phyloP scores from a whole-genome alignment of 2,329 filamentous ascomycete species.

The Trichoderma oligosporum region DNA sequence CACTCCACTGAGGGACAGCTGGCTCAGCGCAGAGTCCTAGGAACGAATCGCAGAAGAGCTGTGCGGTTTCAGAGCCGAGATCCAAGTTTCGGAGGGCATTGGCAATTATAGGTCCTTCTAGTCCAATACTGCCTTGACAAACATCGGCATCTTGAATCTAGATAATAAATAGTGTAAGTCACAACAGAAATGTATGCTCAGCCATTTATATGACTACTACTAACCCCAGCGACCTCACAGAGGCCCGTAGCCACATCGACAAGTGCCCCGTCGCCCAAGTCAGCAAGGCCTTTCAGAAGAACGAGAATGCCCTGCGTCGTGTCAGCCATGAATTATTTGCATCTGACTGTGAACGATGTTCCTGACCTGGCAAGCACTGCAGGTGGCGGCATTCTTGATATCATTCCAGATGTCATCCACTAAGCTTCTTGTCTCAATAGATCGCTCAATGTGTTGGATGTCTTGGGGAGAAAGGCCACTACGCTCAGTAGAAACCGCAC shows the following conservation, averaged over 20 bases:
- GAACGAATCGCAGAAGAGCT: constrained; percentile 50
- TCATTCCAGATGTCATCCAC: constrained; percentile 27
- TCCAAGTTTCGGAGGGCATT: constrained; percentile 45
- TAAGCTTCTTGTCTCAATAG: constrained; percentile 17
- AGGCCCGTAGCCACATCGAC: constrained; percentile 31
- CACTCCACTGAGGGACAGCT: constrained; percentile 38
- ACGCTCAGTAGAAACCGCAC: constrained; percentile 4
- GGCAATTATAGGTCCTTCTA: constrained; percentile 52
- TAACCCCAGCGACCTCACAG: constrained; percentile 34
- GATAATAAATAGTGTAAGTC: not conserved
- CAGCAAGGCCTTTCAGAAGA: constrained; percentile 42
- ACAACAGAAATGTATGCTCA: too few relatives aligned
- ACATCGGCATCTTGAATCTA: constrained; percentile 53
- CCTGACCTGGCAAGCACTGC: constrained; percentile 28
- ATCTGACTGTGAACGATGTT: not conserved
- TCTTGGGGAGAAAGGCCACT: constrained; percentile 3
- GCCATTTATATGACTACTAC: too few relatives aligned
- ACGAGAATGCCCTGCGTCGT: constrained; percentile 25
- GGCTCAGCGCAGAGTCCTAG: constrained; percentile 53
- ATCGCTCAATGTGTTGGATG: constrained; percentile 12
- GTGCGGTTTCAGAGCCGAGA: constrained; percentile 47
- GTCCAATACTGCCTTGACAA: constrained; percentile 48
- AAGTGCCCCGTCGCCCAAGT: constrained; percentile 41
- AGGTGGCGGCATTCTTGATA: constrained; percentile 27
- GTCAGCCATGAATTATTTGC: not conserved